Base-by-base conservation (phyloP, 78 protist species). In the Dictyostelium firmibasis region DNA sequence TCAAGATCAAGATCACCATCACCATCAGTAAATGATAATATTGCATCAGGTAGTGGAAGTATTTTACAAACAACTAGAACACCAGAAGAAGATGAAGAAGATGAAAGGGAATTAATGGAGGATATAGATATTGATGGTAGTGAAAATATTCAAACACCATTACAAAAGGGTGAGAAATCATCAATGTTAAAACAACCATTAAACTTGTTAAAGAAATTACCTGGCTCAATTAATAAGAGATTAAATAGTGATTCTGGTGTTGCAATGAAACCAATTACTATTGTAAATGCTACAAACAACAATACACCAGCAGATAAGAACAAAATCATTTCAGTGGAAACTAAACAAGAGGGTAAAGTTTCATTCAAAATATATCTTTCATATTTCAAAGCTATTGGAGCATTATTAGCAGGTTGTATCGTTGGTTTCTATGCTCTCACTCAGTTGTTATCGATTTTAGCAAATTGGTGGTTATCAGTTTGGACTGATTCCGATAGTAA, bases 321-420 rank as follows among this genome's bases (percentile, higher is more conserved):
- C 3, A 92, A 92, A 44, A 91, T 96, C 25, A 91, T 96, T 69
- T 11, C 84, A 8, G 83, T 35, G 8, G 97, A 96, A 41, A 83
- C 92, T 44, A 18, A 64, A 16, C 85, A 69, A 47, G 89, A 76
- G 23, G 97, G 97, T 57, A 81, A 85, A 47, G 92, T 96, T 18
- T 64, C 84, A 23, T 6, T 53, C 78, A 64, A 36, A 13, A 81
- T 92, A 6, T 91, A 92, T 36, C n/a, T 77, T 2, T 50, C 76
- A 8, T 96, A 92, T 44, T 60, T 81, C 31, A 57, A 60, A 10
- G 94, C 93, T 18, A 83, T 72, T 31, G 97, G 97, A 2, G 76
- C 86, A 44, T 25, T 86, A 9, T 29, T 92, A 27, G n/a, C 76
- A 20, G 1, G 18, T 20, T 29, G 38, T 38, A 67, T 92, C 10